Base-by-base conservation (phyloP, 2,329 filamentous ascomycete species). In the Aspergillus ochraceus region DNA sequence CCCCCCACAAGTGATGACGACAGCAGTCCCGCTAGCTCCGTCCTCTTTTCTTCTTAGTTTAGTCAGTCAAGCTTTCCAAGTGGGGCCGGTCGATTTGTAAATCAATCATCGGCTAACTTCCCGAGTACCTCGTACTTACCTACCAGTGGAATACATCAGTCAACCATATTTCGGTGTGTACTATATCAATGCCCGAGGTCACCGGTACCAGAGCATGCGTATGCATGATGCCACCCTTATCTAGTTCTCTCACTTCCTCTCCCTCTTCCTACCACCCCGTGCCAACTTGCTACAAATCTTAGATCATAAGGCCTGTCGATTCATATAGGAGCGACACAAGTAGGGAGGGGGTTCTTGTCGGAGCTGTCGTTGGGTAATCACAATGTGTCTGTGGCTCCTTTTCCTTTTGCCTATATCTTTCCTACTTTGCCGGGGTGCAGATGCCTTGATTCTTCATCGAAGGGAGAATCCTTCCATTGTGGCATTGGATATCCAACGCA, bases 401-500 rank as follows among this genome's bases (percentile, higher is more conserved):
- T 53, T 63, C n/a, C 56, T 50, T 22, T 42, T 62, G 17, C 50
- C 69, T n/a, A 50, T 54, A 46, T 49, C 49, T 60, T 61, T 61
- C 62, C 52, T 68, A 60, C 51, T 64, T 32, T 22, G 60, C 52
- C 51, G 64, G 59, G 19, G 61, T 46, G 39, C 57, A 58, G 42
- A 58, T 59, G 63, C 70, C 1, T 64, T 79, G 26, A 63, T 66
- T 42, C 70, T 78, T 19, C 66, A 72, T 47, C 55, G 70, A 58
- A 64, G 75, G 62, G 71, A 73, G 53, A 56, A 57, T n/a, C 80
- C 82, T 3, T 75, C 73, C 53, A 82, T 83, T 14, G 72, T 85
- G 20, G 70, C 77, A 14, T 74, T 84, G 55, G 78, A 82, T 55
- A 84, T 85, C 47, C 74, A 83, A 63, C 80, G 84, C 47, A 79